Base-by-base conservation (phyloP, 371 early-diverging fungal genomes). In the Zopfochytrium polystomum region DNA sequence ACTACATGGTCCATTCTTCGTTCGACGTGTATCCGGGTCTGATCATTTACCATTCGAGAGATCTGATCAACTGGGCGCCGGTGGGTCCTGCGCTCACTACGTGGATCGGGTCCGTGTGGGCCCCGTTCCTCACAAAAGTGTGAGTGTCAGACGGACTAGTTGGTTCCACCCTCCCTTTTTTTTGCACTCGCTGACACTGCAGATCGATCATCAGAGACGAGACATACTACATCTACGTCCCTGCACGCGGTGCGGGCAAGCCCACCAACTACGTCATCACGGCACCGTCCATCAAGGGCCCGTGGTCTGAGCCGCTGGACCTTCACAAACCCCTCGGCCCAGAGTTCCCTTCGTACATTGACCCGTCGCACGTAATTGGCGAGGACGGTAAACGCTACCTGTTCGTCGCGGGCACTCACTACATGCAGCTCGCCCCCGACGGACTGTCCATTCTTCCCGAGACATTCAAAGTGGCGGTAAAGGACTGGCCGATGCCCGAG, bases 21-120 rank as follows among this genome's bases (percentile, higher is more conserved):
- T 74, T 74, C 43, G 65, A 74, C 34, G 65, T 73, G 46, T 74
- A 62, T 52, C 74, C 74, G 11, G 74, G 70, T 9, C 32, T 74
- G 20, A 65, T 69, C 9, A 70, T 74, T 32, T 74, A 74, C 58
- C 66, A 67, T 13, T 58, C 61, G 42, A 63, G 57, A 2, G 53
- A 72, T 15, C 35, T 60, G 20, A 38, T 25, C 25, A 46, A 55
- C 32, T 75, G 73, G 53, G 60, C 58, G 29, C 59, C 65, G 5
- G 62, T 72, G 18, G 53, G 49, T 31, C 51, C 34, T 23, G 65
- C 49, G 49, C 49, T 48, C 22, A 22, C 7, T 7, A 26, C 20
- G 7, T 48, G 49, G 49, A 20, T 48, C 22, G 49, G 49, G 9
- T 48, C 49, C 13, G 49, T 48, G 20, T 48, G 49, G 49, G 49